Conservation (phyloP, 2,329 filamentous ascomycete genomes). For the Macroventuria anomochaeta region DNA sequence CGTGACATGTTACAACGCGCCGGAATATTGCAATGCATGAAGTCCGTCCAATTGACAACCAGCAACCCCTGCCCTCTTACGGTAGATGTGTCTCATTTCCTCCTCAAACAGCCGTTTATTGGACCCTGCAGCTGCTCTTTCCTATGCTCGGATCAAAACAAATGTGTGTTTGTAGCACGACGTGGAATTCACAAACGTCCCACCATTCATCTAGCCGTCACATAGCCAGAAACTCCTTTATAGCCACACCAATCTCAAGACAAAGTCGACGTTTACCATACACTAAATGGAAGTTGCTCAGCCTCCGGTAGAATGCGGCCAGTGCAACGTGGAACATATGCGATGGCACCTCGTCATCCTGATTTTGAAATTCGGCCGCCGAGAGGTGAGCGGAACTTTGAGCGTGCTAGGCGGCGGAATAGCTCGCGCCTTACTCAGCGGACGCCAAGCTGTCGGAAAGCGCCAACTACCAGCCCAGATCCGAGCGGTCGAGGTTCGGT, state of each 20-base stretch:
- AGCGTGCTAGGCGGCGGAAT: constrained; percentile 6
- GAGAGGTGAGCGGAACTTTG: constrained; percentile 16
- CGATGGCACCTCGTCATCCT: constrained; percentile 15
- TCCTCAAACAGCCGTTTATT: constrained; percentile 26
- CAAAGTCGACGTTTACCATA: not conserved
- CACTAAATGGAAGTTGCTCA: not conserved
- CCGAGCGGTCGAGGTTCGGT: constrained; percentile 10
- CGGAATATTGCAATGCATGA: constrained; percentile 21
- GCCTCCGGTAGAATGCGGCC: constrained; percentile 13
- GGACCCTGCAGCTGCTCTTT: constrained; percentile 38
- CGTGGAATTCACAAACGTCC: constrained; percentile 13
- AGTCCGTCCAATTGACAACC: constrained; percentile 11
- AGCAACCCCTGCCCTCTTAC: constrained; percentile 19
- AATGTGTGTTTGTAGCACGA: constrained; percentile 22
- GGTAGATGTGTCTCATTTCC: constrained; percentile 16
- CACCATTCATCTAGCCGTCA: constrained; percentile 9
- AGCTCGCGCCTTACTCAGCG: constrained; percentile 19
- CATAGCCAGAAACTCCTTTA: constrained; percentile 1
- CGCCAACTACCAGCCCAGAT: constrained; percentile 17
- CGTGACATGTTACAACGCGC: constrained; percentile 27
- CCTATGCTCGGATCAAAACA: constrained; percentile 12
- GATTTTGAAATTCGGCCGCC: constrained; percentile 8
- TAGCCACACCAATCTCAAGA: not conserved
- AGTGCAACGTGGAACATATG: constrained; percentile 6
- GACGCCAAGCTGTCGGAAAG: constrained; percentile 26